Conservation (phyloP, 305 asterid genomes). For the Fraxinus albicans region DNA sequence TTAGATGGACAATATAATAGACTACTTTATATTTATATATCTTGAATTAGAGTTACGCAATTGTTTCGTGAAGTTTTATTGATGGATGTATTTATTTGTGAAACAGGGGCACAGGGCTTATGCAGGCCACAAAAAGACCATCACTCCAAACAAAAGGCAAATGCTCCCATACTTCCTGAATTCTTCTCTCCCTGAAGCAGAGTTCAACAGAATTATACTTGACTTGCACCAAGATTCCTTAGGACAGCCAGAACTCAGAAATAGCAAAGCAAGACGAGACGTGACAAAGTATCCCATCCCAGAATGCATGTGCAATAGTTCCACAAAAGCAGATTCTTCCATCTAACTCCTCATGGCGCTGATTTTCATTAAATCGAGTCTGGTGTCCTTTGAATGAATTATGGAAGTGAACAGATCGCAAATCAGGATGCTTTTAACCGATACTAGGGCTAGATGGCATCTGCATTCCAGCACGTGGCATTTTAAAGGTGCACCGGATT, state of each 20-base stretch:
- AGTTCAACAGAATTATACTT: slow-evolving; percentile 57
- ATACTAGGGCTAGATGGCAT: background rate
- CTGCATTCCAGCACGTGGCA: background rate
- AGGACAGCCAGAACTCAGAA: slow-evolving; percentile 85
- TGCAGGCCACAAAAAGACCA: slow-evolving; percentile 87
- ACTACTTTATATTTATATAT: no score
- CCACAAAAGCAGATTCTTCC: slow-evolving; percentile 22
- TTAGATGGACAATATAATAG: background rate
- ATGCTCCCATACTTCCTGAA: slow-evolving; percentile 75
- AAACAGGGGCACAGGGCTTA: slow-evolving; percentile 87
- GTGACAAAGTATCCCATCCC: slow-evolving; percentile 91
- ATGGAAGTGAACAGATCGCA: background rate
- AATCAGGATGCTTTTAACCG: background rate
- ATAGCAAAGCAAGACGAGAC: slow-evolving; percentile 67
- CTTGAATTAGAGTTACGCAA: background rate
- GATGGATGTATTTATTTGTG: background rate
- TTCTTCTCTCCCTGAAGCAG: slow-evolving; percentile 59
- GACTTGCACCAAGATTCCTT: slow-evolving; percentile 68
- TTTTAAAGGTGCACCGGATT: background rate
- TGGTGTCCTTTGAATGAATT: background rate
- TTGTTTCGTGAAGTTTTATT: background rate
- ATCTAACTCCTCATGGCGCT: background rate
- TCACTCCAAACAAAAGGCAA: slow-evolving; percentile 44
- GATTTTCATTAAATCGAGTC: slow-evolving; percentile 9
- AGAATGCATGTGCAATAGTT: slow-evolving; percentile 79